A percentile compares a stretch with the other conserved stretches of the same genome.
These are phyloP conservation scores for Musa acuminata DNA, from an alignment of 176 grass and related monocot genomes.

Conservation along the genomic window DNA sequence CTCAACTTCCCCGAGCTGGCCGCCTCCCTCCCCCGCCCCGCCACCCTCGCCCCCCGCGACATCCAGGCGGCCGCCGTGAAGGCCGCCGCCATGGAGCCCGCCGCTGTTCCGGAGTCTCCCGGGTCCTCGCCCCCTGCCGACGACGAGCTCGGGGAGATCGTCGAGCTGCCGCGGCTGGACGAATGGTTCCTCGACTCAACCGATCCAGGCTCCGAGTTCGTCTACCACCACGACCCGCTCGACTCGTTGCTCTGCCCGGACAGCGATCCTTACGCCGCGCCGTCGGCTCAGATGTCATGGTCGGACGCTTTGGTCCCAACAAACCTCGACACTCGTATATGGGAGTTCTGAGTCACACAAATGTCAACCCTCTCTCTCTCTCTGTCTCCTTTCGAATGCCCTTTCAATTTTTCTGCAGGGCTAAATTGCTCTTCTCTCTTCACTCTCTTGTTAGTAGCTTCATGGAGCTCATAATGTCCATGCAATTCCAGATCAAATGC, in stretches of 20 bases:
- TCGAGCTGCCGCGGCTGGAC: background rate
- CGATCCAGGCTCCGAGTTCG: background rate
- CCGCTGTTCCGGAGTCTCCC: background rate
- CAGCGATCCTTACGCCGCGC: background rate
- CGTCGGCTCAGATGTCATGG: background rate
- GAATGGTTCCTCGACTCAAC: background rate
- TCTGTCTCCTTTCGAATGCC: too few species aligned
- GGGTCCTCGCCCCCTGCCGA: background rate
- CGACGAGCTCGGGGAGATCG: conserved; percentile 9
- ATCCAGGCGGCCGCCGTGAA: conserved; percentile 73
- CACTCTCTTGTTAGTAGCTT: too few species aligned
- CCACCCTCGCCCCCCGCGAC: conserved; percentile 46
- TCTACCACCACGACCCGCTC: background rate
- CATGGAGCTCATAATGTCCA: too few species aligned
- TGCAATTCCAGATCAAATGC: conserved; percentile 1
- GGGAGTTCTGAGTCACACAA: background rate
- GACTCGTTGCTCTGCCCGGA: background rate
- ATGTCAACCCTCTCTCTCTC: too few species aligned
- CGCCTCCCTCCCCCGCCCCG: conserved; percentile 39
- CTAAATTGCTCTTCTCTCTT: too few species aligned
- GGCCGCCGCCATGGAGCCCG: conserved; percentile 44
- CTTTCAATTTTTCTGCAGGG: too few species aligned
- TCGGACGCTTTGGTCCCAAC: background rate
- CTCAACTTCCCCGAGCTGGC: conserved; percentile 91
- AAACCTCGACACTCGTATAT: background rate